Percentiles rank a stretch among this genome's conserved stretches.
Evolutionary conservation across 176 grass and related monocot genomes (phyloP).

Genomic region (Paspalum vaginatum): DNA sequence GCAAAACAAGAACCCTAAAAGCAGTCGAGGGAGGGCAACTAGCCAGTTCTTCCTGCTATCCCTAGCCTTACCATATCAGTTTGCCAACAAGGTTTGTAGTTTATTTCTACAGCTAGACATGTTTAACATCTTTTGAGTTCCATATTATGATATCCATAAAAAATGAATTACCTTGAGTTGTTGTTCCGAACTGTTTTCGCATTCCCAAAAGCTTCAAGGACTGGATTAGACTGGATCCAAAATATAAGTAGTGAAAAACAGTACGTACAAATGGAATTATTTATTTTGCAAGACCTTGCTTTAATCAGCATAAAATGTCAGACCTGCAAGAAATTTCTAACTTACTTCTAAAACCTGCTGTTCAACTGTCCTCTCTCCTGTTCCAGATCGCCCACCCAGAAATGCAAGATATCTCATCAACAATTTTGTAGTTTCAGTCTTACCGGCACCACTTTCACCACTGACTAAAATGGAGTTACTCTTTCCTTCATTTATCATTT

Average conservation of each 20-base stretch:
- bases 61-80: too few species aligned
- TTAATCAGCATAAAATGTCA: slow-evolving; percentile 25
- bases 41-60: too few species aligned
- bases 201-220: slow-evolving; percentile 99
- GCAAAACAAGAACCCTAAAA: too few species aligned
- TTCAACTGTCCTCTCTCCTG: slow-evolving; percentile 92
- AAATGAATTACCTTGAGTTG: slow-evolving; percentile 74
- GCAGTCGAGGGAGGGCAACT: too few species aligned
- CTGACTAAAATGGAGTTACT: slow-evolving; percentile 97
- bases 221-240: slow-evolving; percentile 85
- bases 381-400: slow-evolving; percentile 79
- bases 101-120: slow-evolving; percentile 25
- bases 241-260: slow-evolving; percentile 33
- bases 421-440: slow-evolving; percentile 96
- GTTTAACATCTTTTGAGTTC: slow-evolving; percentile 33
- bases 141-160: slow-evolving; percentile 35
- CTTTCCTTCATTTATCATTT: slow-evolving; percentile 98
- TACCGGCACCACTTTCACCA: slow-evolving; percentile 98
- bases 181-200: slow-evolving; percentile 98
- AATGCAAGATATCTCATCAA: slow-evolving; percentile 96
- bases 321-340: neutral
- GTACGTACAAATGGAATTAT: slow-evolving; percentile 29
- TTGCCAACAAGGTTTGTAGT: slow-evolving; percentile 23
- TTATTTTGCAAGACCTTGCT: slow-evolving; percentile 16
- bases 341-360: slow-evolving; percentile 98